A percentile compares a stretch with the other conserved stretches of the same genome.
These are phyloP conservation scores for Aurantiochytrium sp. DNA, from an alignment of 108 stramenopile genomes.

Conservation along the genomic window DNA sequence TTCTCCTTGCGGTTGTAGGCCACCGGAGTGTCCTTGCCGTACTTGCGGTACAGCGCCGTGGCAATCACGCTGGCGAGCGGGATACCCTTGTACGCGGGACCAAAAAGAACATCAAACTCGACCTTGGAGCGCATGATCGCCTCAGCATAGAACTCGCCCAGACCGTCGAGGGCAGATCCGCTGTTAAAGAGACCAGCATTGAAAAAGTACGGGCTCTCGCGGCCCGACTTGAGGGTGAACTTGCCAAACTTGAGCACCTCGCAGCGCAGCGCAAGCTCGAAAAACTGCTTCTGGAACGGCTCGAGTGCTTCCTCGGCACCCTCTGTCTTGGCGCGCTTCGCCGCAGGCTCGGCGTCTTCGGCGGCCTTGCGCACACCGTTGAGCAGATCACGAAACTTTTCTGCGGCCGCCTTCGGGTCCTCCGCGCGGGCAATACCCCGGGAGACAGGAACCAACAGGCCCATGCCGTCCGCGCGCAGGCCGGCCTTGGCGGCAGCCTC, in stretches of 20 bases:
- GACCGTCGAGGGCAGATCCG: constrained; percentile 65
- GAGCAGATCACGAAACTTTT: constrained; percentile 60
- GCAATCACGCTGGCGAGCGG: constrained; percentile 85
- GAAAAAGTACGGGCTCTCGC: constrained; percentile 97
- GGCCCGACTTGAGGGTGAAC: constrained; percentile 92
- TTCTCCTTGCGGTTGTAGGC: constrained; percentile 97
- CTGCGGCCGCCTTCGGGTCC: constrained; percentile 73
- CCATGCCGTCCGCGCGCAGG: constrained; percentile 63
- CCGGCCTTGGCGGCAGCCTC: constrained; percentile 68
- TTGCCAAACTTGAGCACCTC: constrained; percentile 87
- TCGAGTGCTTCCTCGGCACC: background rate
- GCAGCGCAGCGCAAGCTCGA: constrained; percentile 75
- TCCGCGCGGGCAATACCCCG: constrained; percentile 72
- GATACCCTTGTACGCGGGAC: constrained; percentile 99
- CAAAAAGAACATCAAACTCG: constrained; percentile 89
- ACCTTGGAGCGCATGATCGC: constrained; percentile 73
- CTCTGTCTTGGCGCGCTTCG: background rate
- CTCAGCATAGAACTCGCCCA: constrained; percentile 80
- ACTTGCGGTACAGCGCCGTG: constrained; percentile 71
- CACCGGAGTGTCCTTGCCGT: constrained; percentile 72
- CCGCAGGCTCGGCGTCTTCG: background rate
- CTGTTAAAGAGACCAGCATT: constrained; percentile 87
- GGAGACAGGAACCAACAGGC: constrained; percentile 85
- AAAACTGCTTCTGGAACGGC: constrained; percentile 72
- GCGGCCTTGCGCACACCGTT: constrained; percentile 29